Percentiles rank a stretch among this genome's conserved stretches.
Conservation (phyloP, 768 basidiomycete species). For the Exidia glandulosa region DNA sequence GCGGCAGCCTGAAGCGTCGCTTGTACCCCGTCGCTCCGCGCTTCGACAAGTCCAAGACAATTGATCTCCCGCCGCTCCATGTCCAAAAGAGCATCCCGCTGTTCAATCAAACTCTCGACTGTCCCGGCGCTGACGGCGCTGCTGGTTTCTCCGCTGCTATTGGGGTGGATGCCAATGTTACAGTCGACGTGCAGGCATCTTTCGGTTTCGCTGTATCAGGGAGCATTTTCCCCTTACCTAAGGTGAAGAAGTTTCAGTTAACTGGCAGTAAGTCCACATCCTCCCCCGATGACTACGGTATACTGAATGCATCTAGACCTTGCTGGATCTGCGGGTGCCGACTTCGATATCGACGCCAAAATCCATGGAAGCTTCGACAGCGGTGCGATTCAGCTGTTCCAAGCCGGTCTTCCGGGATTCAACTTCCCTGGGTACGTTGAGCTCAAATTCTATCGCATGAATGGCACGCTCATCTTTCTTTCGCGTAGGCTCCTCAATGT, state of each 20-base stretch:
- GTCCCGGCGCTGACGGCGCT: neutral
- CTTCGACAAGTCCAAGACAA: neutral
- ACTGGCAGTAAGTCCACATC: neutral
- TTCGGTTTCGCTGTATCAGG: neutral
- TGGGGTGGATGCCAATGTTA: slow-evolving; percentile 1
- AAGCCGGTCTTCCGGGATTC: neutral
- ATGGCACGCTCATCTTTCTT: too few species aligned
- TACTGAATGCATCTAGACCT: neutral
- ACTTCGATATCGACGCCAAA: neutral
- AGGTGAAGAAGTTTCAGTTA: neutral
- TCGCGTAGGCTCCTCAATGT: slow-evolving; percentile 1
- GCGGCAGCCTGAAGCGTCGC: too few species aligned
- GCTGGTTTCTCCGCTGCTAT: slow-evolving; percentile 1
- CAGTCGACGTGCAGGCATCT: neutral
- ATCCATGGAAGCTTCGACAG: neutral
- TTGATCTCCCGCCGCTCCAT: neutral
- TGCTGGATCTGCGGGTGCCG: neutral
- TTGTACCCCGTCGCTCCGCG: too few species aligned
- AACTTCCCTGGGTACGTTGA: slow-evolving; percentile 1
- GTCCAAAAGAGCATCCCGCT: neutral
- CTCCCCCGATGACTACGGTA: neutral
- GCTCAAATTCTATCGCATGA: too few species aligned
- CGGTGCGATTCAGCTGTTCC: neutral
- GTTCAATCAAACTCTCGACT: neutral
- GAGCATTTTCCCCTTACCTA: slow-evolving; percentile 1